Evolutionary conservation across 1,139 yeast genomes (phyloP).

Genomic region (Geotrichum fermentans): DNA sequence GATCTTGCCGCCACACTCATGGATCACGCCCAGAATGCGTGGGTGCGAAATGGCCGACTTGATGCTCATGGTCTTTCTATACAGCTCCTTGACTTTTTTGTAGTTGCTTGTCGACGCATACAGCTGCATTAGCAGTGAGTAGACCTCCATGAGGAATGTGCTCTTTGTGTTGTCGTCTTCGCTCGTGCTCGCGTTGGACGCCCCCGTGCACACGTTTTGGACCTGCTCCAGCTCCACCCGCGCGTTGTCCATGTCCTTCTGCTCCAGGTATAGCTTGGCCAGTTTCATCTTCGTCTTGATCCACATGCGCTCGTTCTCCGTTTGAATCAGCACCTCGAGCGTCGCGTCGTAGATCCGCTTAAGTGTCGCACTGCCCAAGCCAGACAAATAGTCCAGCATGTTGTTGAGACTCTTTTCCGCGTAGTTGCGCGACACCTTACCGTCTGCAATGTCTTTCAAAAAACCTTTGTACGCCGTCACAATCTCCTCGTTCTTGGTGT

Average conservation of each 20-base stretch:
- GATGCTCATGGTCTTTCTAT: constrained; percentile 46
- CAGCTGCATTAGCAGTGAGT: constrained; percentile 61
- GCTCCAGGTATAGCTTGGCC: constrained; percentile 47
- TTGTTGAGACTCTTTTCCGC: constrained; percentile 59
- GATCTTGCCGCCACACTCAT: constrained; percentile 72
- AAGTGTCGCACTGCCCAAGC: constrained; percentile 24
- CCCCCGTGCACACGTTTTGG: constrained; percentile 38
- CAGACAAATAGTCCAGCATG: constrained; percentile 47
- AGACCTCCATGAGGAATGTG: constrained; percentile 50
- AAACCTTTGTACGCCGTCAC: constrained; percentile 35
- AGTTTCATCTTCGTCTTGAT: constrained; percentile 52
- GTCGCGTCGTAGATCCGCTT: constrained; percentile 33
- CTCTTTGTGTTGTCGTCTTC: constrained; percentile 31
- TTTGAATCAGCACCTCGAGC: constrained; percentile 29
- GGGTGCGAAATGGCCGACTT: constrained; percentile 74
- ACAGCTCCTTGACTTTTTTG: constrained; percentile 45
- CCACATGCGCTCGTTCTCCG: constrained; percentile 50
- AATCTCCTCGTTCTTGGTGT: constrained; percentile 36
- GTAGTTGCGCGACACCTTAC: constrained; percentile 43
- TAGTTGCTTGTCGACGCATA: constrained; percentile 41
- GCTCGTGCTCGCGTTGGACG: constrained; percentile 12
- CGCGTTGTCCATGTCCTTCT: constrained; percentile 40
- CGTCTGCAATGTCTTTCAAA: constrained; percentile 33
- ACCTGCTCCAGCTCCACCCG: constrained; percentile 42
- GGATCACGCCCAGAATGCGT: constrained; percentile 60